These are phyloP conservation scores for Tetracladium setigerum DNA, from an alignment of 495 filamentous ascomycete genomes.

Conservation along the genomic window DNA sequence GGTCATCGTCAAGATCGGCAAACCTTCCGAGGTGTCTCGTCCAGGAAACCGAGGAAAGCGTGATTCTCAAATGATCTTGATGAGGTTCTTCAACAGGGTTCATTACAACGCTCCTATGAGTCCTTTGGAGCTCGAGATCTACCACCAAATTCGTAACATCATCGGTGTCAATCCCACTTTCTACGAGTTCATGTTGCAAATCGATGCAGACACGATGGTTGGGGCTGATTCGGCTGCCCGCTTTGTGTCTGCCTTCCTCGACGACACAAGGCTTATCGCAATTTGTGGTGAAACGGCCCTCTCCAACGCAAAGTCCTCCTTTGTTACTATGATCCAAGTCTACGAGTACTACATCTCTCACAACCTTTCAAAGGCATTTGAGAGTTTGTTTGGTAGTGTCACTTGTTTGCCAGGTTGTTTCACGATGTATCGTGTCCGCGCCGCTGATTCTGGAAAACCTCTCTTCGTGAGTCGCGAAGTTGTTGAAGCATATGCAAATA, in stretches of 20 bases:
- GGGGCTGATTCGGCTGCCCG: slow-evolving; percentile 85
- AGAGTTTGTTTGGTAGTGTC: slow-evolving; percentile 92
- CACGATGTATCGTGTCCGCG: slow-evolving; percentile 95
- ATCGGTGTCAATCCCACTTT: slow-evolving; percentile 98
- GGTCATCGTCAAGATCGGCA: slow-evolving; percentile 94
- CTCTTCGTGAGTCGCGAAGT: slow-evolving; percentile 92
- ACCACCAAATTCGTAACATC: slow-evolving; percentile 97
- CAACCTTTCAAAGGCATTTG: slow-evolving; percentile 97
- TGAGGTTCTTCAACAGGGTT: slow-evolving; percentile 97
- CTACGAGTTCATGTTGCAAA: slow-evolving; percentile 95
- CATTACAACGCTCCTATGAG: slow-evolving; percentile 96
- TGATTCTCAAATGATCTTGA: slow-evolving; percentile 96
- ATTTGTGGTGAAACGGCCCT: slow-evolving; percentile 92
- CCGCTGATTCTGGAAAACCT: slow-evolving; percentile 88
- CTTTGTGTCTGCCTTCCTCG: slow-evolving; percentile 84
- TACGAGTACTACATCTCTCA: slow-evolving; percentile 99
- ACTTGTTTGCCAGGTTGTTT: slow-evolving; percentile 98
- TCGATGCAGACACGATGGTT: slow-evolving; percentile 96
- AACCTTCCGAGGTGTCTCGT: slow-evolving; percentile 91
- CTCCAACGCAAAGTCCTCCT: slow-evolving; percentile 85
- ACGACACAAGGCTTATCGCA: slow-evolving; percentile 86
- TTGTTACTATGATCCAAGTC: slow-evolving; percentile 97
- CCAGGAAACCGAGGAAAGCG: slow-evolving; percentile 98
- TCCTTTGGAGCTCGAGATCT: slow-evolving; percentile 95
- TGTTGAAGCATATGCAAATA: slow-evolving; percentile 76